Evolutionary conservation across 2,329 filamentous ascomycete genomes (phyloP), one percentile per base, ranked within the genome.

Genomic region (Fonsecaea nubica): DNA sequence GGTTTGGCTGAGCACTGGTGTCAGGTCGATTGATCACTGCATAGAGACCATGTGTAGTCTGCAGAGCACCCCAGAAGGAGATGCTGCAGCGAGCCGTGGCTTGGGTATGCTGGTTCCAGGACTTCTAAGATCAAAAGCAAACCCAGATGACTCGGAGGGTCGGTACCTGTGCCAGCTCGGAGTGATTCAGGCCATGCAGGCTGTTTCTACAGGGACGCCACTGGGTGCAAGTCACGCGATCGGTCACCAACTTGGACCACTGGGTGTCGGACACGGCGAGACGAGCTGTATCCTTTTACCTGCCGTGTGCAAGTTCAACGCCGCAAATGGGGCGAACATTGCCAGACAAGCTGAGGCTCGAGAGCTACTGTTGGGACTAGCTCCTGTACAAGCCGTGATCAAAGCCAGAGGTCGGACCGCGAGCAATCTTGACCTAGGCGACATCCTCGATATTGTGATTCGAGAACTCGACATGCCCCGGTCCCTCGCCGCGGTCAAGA

Each of bases 211-310:
- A 79, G 76, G 0, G 77, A 79, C 18, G 74, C 80, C 25, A 70
- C 84, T 59, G 52, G 83, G 81, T 1, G 81, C 79, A 3, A 83
- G 82, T 67, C 82, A 85, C 69, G 83, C 81, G 12, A 84, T 85
- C 64, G 82, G 82, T 5, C 82, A 85, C 71, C 82, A 79, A 75
- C 77, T 85, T 0, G 83, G 83, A 0, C 84, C 85, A 0, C 74
- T 85, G 2, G 85, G 85, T 0, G 85, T 88, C 2, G 82, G 83
- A 0, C 86, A 89, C 71, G 86, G 86, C 8, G 85, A 87, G 74
- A 88, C 85, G 35, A 86, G 83, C 70, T 88, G 82, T 72, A 82
- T 84, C 40, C 76, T 86, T 54, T 78, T 83, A 33, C 85, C 86
- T 0, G 80, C 82, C 0, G 85, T 88, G 3, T 83, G 84, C 72